Base-by-base conservation (phyloP, 2,329 filamentous ascomycete genomes). In the Chrysoporthe puriensis region DNA sequence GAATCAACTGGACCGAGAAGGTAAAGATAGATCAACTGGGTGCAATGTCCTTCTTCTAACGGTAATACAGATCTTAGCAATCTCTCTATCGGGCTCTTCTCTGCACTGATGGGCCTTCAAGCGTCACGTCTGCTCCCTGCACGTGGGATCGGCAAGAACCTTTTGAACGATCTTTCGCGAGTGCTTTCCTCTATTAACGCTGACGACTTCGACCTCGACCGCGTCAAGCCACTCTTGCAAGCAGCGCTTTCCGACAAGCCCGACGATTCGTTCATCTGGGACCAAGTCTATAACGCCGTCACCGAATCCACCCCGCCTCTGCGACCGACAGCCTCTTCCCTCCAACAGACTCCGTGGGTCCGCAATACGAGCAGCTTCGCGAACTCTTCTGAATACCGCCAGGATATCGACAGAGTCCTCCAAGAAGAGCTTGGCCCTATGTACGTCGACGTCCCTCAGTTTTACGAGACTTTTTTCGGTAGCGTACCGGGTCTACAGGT, bases 381-480 rank as follows among this genome's bases (percentile, higher is more conserved):
- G 8, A 80, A 80, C 71, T 79, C 76, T 0, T 79, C 77, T 3
- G 76, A 80, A 66, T 66, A 74, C 61, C 76, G 76, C 26, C 69
- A 74, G 60, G 36, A 80, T 70, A 70, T 77, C 5, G 76, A 81
- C 46, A 67, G 57, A 26, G 68, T 79, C 14, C 73, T 80, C 0
- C 79, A 76, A 66, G 68, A 76, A 54, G 77, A 79, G 63, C 74
- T 80, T 59, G 75, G 75, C 43, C 60, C 69, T 73, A 71, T 81
- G 48, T 76, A 79, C 71, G 73, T 79, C 67, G 76, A 73, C 14
- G 64, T 82, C 67, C 76, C 58, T 14, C 11, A 2, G 11, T 46
- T 46, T 46, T 18, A 9, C 11, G 18, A 46, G 2, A 9, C 9
- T 2, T 26, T 26, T 26, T 26, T 26, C 26, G 26, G 26, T 26